Base-by-base conservation (phyloP, 257 asterid genomes). In the Capsicum baccatum region DNA sequence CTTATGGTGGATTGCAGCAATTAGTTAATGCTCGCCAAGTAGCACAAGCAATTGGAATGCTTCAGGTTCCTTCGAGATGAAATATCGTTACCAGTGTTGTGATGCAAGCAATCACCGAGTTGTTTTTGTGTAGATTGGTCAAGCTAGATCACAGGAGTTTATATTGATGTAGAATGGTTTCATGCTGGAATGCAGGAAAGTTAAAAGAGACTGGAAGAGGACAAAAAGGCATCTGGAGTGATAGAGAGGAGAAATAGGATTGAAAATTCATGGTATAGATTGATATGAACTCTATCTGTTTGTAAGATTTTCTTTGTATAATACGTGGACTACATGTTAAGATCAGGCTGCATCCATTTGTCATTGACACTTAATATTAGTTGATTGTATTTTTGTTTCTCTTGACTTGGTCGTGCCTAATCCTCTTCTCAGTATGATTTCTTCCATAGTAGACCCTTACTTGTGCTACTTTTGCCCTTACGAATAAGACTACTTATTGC, bases 1-100 rank as follows among this genome's bases (percentile, higher is more conserved):
- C 60, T 50, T 50, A 74, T 48, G 44, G 42, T 12, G 42, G n/a
- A 50, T 74, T 21, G 26, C 3, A 19, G 13, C 11, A 50, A 50
- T 19, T 74, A 74, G 4, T 48, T 50, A 74, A 74, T 3, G 80
- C 60, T 74, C 50, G 80, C 80, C 19, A 74, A 74, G 80, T 21
- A 50, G 80, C 42, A 50, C 44, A 21, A 50, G 7, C n/a, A 19
- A 19, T 74, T 19, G 44, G 44, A 6, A 12, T 48, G 44, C 13
- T 74, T 73, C 60, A 48, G 19, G 19, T 21, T 73, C 39, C 80
- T 47, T 74, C 19, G 60, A 48, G 80, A 74, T 21, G 79, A 74
- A 74, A 12, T 50, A 12, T 44, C 62, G 7, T 11, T 74, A 21
- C 80, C 19, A 74, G 6, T 48, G 50, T 50, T 10, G 16, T 6